Conservation (phyloP, 768 basidiomycete species). For the Sarcodon aspratus region DNA sequence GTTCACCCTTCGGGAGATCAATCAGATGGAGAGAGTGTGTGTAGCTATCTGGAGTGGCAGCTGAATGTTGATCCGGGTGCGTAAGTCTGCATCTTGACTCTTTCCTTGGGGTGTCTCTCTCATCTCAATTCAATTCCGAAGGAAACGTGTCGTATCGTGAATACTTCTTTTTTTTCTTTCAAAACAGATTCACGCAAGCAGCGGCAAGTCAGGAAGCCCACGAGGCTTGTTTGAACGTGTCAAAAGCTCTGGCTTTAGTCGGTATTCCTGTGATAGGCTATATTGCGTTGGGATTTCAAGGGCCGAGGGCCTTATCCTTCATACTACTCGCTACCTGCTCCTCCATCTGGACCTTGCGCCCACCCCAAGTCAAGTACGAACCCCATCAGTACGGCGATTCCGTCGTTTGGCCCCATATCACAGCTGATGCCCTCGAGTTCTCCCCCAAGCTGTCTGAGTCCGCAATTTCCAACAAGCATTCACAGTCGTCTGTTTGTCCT, state of each 20-base stretch:
- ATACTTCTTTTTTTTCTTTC: constrained; percentile 11
- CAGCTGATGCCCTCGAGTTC: constrained; percentile 55
- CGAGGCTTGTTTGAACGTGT: constrained; percentile 51
- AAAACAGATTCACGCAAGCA: constrained; percentile 52
- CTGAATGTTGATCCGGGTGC: constrained; percentile 57
- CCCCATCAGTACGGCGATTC: too few relatives aligned
- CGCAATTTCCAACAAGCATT: too few relatives aligned
- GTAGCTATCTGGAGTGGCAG: constrained; percentile 88
- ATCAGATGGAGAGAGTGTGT: constrained; percentile 96
- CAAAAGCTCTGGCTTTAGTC: constrained; percentile 60
- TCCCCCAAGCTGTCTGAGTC: too few relatives aligned
- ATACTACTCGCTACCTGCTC: too few relatives aligned
- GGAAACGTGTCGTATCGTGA: constrained; percentile 70
- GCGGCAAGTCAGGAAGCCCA: constrained; percentile 54
- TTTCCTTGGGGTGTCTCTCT: constrained; percentile 2
- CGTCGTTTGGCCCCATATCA: too few relatives aligned
- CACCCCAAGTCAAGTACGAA: too few relatives aligned
- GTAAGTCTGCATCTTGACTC: constrained; percentile 29
- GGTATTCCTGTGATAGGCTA: constrained; percentile 47
- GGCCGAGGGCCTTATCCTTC: constrained; percentile 38
- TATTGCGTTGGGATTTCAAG: constrained; percentile 50
- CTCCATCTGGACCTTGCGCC: too few relatives aligned
- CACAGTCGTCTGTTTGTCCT: too few relatives aligned
- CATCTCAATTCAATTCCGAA: constrained; percentile 21
- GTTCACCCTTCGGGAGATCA: constrained; percentile 74